Evolutionary conservation across 1,284 basidiomycete genomes (phyloP), one percentile per base, ranked within the genome.

Genomic region (Ceratobasidium sp.): DNA sequence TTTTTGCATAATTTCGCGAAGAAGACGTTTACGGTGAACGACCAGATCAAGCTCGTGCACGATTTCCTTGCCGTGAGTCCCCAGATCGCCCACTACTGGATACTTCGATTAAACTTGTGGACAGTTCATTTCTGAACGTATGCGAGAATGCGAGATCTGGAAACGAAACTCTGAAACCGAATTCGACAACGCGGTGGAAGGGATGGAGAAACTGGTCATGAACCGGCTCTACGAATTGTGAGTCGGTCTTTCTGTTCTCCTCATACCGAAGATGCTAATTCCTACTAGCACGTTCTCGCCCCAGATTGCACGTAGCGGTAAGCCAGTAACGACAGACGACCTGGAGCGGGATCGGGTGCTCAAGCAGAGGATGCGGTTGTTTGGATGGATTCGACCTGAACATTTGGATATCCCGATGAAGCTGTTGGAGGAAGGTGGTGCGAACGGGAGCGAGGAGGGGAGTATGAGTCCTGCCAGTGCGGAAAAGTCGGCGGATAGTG

Each of bases 201-300:
- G 96, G 64, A 98, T 99, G 95, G 97, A 99, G 86, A 99, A 99
- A 82, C 88, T 99, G 11, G 95, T 99, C 77, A 99, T 99, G 98
- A 99, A 99, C 79, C 86, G 96, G 61, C 84, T 98, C 70, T 98
- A 98, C 81, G 95, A 94, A 76, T 95, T 91, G 94, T 95, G 78
- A 78, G 91, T 84, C n/a, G 16, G 16, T 44, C 75, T 76, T 76
- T 50, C 46, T 67, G 32, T 32, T 70, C 1, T n/a, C n/a, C n/a
- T n/a, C n/a, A n/a, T n/a, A n/a, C n/a, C n/a, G n/a, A n/a, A 52
- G 30, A 21, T 55, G 35, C 73, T 75, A 74, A 54, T 74, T 50
- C 32, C 46, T 69, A 54, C 21, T 79, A 96, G 95, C 79, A 97
- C 94, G 0, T 98, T 97, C 80, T 93, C 94, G 0, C 96, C 95